A percentile compares a stretch with the other conserved stretches of the same genome.
These are phyloP conservation scores for Miamiensis avidus DNA, from an alignment of 169 alveolate species.

Conservation along the genomic window DNA sequence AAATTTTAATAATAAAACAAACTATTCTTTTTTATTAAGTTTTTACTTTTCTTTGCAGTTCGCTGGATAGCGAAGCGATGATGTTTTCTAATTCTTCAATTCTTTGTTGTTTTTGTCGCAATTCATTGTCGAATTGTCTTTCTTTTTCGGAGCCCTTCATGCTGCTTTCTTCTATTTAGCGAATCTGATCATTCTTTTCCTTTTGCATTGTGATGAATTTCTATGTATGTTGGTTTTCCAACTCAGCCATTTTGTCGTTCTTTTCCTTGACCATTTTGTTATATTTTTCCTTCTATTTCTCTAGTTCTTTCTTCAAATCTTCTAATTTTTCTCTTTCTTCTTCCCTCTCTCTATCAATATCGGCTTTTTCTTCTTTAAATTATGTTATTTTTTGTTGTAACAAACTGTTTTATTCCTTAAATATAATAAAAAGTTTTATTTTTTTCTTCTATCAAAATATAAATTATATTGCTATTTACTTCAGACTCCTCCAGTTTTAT, in stretches of 20 bases:
- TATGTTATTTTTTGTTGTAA: background rate
- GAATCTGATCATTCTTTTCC: background rate
- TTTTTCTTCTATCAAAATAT: no score
- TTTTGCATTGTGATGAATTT: no score
- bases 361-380: background rate
- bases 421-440: background rate
- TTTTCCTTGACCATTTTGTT: background rate
- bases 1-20: no score
- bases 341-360: background rate
- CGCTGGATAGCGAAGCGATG: background rate
- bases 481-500: background rate
- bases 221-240: background rate
- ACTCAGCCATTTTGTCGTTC: background rate
- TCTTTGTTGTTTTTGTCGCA: background rate
- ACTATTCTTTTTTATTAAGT: no score
- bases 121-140: background rate
- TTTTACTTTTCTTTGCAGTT: background rate
- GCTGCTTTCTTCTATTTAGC: background rate
- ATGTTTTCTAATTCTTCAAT: background rate
- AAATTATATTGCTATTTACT: background rate
- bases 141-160: background rate
- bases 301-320: background rate
- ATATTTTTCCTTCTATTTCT: background rate
- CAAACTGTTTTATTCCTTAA: background rate
- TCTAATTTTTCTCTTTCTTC: background rate